These are phyloP conservation scores for Penicillium mononematosum DNA, from an alignment of 495 filamentous ascomycete genomes.

Conservation along the genomic window DNA sequence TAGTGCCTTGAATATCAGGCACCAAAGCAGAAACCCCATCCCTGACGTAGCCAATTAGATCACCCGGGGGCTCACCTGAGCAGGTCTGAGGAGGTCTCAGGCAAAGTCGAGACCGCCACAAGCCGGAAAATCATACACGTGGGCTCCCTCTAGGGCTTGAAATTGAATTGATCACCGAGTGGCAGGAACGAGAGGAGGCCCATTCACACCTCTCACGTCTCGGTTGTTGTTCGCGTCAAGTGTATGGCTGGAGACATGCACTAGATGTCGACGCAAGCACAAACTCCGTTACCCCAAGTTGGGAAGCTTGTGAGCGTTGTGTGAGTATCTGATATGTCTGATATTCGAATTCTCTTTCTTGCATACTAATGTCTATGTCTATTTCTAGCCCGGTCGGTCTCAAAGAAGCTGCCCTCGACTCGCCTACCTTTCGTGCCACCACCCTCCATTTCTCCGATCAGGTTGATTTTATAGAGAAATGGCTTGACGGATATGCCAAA, in stretches of 20 bases:
- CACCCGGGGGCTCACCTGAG: constrained; percentile 14
- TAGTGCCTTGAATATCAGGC: constrained; percentile 19
- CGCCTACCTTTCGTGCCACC: constrained; percentile 88
- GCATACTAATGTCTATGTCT: constrained; percentile 17
- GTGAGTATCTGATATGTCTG: constrained; percentile 33
- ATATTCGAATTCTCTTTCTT: neutral
- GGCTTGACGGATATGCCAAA: constrained; percentile 85
- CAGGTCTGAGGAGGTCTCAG: constrained; percentile 8
- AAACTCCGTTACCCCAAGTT: constrained; percentile 46
- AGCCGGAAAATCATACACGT: constrained; percentile 14
- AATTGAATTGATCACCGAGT: constrained; percentile 9
- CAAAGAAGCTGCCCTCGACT: constrained; percentile 94
- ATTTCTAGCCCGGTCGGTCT: constrained; percentile 72
- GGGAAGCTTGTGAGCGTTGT: constrained; percentile 58
- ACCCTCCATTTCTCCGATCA: constrained; percentile 88
- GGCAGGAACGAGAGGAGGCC: constrained; percentile 1
- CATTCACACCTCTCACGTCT: constrained; percentile 9
- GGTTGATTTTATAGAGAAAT: constrained; percentile 86
- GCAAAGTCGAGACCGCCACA: constrained; percentile 6
- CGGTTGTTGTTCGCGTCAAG: constrained; percentile 27
- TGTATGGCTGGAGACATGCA: constrained; percentile 43
- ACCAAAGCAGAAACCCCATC: constrained; percentile 17
- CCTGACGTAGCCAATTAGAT: constrained; percentile 49
- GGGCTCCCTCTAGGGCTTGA: constrained; percentile 18
- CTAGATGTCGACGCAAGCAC: constrained; percentile 50